phyloP scores from a whole-genome alignment of 2,329 filamentous ascomycete genomes.

The Scytalidium lignicola region DNA sequence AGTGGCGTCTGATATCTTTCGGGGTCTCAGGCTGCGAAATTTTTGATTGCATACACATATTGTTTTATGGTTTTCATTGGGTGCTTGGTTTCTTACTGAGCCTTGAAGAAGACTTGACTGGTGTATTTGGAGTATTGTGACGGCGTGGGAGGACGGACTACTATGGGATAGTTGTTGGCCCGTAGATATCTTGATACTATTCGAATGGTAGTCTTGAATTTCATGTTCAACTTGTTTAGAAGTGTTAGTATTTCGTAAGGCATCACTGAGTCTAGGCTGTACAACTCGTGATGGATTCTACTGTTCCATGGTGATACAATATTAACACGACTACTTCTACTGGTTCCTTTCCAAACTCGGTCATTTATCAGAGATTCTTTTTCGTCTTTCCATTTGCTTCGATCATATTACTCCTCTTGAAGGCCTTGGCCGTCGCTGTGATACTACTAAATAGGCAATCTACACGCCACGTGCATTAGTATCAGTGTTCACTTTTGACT shows the following conservation, averaged over 20 bases:
- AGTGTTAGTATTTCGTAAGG: no score
- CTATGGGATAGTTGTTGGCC: no score
- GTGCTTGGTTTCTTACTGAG: conserved; percentile 29
- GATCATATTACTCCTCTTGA: conserved; percentile 9
- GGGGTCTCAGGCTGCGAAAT: conserved; percentile 41
- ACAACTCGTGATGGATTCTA: no score
- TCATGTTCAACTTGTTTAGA: no score
- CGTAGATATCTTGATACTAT: no score
- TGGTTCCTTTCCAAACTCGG: no score
- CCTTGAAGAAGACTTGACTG: conserved; percentile 16
- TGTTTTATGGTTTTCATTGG: conserved; percentile 33
- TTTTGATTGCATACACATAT: conserved; percentile 35
- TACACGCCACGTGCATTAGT: conserved; percentile 3
- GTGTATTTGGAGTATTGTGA: no score
- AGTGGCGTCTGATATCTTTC: conserved; percentile 41
- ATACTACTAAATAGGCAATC: conserved; percentile 21
- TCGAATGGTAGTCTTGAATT: no score
- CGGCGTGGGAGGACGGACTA: no score
- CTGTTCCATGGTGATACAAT: conserved; percentile 4
- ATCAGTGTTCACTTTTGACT: no score
- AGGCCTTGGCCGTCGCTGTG: conserved; percentile 17
- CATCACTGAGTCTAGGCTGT: no score
- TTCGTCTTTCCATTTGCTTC: conserved; percentile 29
- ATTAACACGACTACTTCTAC: conserved; percentile 3
- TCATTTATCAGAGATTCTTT: conserved; percentile 27